A percentile compares a stretch with the other conserved stretches of the same genome.
phyloP scores from a whole-genome alignment of 106 monocot species.

The Platanthera zijinensis region DNA sequence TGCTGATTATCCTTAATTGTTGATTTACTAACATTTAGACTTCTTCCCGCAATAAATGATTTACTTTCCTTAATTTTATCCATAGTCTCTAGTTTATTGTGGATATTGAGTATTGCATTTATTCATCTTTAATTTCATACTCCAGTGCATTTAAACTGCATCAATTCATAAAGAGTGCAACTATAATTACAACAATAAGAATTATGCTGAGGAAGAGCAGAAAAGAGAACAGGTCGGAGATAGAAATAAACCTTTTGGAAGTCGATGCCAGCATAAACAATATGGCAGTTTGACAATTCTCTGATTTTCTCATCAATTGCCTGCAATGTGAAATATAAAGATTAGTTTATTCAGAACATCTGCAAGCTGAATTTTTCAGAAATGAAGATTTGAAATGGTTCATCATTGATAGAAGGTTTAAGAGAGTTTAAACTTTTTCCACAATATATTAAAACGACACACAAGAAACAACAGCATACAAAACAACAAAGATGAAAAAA shows the following conservation, averaged over 20 bases:
- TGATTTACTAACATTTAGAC: too few species aligned
- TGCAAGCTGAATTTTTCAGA: neutral
- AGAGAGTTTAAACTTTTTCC: neutral
- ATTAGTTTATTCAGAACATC: neutral
- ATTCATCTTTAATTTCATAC: too few species aligned
- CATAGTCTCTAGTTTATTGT: too few species aligned
- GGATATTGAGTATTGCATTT: too few species aligned
- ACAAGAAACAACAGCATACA: neutral
- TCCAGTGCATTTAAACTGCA: too few species aligned
- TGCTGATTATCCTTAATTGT: too few species aligned
- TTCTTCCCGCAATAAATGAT: too few species aligned
- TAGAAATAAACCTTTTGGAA: slow-evolving; percentile 80
- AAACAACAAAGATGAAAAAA: neutral
- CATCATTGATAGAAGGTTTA: neutral
- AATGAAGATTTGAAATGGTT: neutral
- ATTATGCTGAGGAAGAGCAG: neutral
- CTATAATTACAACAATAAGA: neutral
- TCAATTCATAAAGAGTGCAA: neutral
- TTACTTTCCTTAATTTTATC: too few species aligned
- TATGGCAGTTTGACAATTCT: slow-evolving; percentile 98
- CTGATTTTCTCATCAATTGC: slow-evolving; percentile 99
- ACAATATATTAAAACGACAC: neutral
- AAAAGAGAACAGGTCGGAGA: neutral
- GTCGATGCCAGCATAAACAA: slow-evolving; percentile 93
- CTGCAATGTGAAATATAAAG: slow-evolving; percentile 29